Evolutionary conservation across 2,329 filamentous ascomycete genomes (phyloP), one percentile per base, ranked within the genome.

Genomic region (Epicoccum nigrum): DNA sequence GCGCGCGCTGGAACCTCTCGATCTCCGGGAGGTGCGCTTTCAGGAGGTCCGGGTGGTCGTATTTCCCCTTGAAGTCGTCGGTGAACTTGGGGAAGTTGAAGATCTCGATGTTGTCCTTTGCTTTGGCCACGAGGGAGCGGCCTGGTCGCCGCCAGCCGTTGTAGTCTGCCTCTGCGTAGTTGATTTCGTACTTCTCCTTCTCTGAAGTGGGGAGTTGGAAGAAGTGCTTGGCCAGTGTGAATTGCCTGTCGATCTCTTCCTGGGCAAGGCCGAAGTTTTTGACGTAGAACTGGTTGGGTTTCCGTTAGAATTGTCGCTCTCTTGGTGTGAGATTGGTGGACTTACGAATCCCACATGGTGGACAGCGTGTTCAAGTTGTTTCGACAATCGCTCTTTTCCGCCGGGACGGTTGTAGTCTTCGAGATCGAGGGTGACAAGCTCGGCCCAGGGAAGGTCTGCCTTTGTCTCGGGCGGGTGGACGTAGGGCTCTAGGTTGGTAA

Each of bases 41-140:
- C 7, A 81, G 75, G 48, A 86, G 64, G 0, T 83, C 61, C 0
- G 75, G 60, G 0, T 65, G 56, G 19, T 56, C 40, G 45, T 69
- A 68, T 34, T 65, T 60, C 7, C 78, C 74, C n/a, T 73, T 62
- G 59, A 83, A 85, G 58, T 86, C 85, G 42, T 81, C 78, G 8
- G 83, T 80, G 61, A 83, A 85, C 56, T 86, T 86, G 44, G 81
- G 80, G 7, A 85, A 79, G 60, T 85, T 85, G 73, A 81, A 85
- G 1, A 85, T 79, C 59, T 86, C 79, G 23, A 83, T 74, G 53
- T 84, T 85, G 59, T 86, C 83, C 65, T 74, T 43, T 79, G 56
- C 51, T 9, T 55, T 51, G 6, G 54, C 71, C 0, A 78, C 76
- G 2, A 74, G 68, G n/a, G 70, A 49, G 2, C 60, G 58, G 4